Evolutionary conservation across 1,139 yeast species (phyloP).

Genomic region (Magnusiomyces clavatus): DNA sequence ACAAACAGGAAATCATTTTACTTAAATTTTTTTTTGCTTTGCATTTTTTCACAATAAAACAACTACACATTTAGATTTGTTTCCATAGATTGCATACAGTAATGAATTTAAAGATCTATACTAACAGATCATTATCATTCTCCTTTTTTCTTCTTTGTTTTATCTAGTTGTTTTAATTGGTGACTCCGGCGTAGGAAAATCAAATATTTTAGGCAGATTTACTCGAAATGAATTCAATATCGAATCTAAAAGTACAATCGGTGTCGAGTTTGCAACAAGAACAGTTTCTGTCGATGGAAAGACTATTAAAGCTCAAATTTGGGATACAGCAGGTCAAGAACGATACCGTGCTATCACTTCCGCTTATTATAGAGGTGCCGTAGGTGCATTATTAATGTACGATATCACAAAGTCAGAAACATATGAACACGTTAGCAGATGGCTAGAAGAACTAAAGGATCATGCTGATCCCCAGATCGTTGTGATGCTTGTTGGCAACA

Average conservation of each 20-base stretch:
- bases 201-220: constrained; percentile 86
- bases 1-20: background rate
- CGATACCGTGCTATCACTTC: constrained; percentile 96
- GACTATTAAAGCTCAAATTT: constrained; percentile 93
- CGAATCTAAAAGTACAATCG: constrained; percentile 91
- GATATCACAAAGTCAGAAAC: constrained; percentile 91
- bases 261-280: constrained; percentile 96
- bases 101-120: background rate
- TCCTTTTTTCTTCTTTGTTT: constrained; percentile 6
- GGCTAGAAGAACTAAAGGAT: constrained; percentile 93
- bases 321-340: constrained; percentile 99
- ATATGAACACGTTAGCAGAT: constrained; percentile 87
- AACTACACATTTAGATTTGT: no score
- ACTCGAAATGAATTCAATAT: constrained; percentile 93
- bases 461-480: constrained; percentile 97
- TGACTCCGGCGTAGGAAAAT: constrained; percentile 96
- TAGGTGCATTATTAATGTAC: constrained; percentile 92
- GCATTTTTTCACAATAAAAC: no score
- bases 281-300: constrained; percentile 93
- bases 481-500: constrained; percentile 93
- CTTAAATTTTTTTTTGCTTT: no score
- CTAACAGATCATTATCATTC: constrained; percentile 1
- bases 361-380: constrained; percentile 97
- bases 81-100: no score
- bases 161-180: constrained; percentile 80